phyloP scores from a whole-genome alignment of 31 red algal genomes.

The Pterothamnion heteromorphum region DNA sequence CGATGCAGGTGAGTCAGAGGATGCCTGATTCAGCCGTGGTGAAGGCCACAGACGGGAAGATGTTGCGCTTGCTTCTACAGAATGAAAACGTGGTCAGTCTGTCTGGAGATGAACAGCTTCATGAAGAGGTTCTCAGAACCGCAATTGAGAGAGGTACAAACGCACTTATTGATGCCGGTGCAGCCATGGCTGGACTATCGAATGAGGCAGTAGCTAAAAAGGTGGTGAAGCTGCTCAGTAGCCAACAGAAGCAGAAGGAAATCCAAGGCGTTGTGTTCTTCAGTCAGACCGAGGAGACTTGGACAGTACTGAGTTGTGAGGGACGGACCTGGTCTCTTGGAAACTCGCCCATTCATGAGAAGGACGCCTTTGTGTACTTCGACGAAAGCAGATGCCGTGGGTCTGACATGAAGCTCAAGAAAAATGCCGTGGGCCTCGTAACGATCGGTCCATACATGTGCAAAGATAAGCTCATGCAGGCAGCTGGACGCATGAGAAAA shows the following conservation, averaged over 20 bases:
- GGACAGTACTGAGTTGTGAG: neutral
- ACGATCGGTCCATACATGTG: neutral
- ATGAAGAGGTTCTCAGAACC: neutral
- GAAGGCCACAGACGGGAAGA: neutral
- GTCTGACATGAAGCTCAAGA: neutral
- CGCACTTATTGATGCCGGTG: neutral
- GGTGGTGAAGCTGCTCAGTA: neutral
- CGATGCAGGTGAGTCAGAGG: neutral
- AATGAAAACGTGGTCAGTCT: no score
- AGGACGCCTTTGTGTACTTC: neutral
- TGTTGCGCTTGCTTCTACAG: neutral
- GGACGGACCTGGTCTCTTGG: neutral
- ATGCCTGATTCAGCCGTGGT: neutral
- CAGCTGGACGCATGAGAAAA: slow-evolving; percentile 29
- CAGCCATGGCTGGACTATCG: neutral
- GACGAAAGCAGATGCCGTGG: slow-evolving; percentile 5
- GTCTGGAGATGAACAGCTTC: no score
- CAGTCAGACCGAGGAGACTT: neutral
- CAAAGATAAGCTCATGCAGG: slow-evolving; percentile 27
- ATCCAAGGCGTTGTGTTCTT: neutral
- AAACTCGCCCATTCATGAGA: neutral
- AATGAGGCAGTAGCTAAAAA: neutral
- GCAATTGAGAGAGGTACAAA: neutral
- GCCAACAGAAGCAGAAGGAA: neutral
- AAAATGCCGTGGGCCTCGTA: neutral